Conservation (phyloP, 208 protist genomes). For the Strigomonas culicis region DNA sequence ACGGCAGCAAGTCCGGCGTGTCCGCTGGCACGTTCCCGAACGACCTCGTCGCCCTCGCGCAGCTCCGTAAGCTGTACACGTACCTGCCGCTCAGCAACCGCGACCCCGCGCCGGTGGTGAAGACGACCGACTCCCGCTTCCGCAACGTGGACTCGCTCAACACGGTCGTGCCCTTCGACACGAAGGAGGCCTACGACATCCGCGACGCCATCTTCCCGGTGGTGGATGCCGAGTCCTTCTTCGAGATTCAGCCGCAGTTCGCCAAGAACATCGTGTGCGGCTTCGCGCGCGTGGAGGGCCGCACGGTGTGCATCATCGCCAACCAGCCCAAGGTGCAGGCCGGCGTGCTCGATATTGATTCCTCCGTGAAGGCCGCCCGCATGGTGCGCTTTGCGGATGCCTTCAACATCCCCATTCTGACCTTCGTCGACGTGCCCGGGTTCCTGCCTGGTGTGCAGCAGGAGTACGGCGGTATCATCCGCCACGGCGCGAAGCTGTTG, state of each 20-base stretch:
- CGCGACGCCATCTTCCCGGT: conserved; percentile 81
- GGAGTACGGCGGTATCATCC: conserved; percentile 95
- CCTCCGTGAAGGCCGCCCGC: conserved; percentile 85
- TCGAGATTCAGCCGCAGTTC: conserved; percentile 92
- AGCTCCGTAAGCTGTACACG: conserved; percentile 79
- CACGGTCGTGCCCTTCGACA: conserved; percentile 76
- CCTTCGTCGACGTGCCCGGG: conserved; percentile 96
- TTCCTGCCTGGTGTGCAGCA: conserved; percentile 93
- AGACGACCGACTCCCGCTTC: conserved; percentile 50
- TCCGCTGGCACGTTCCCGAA: conserved; percentile 90
- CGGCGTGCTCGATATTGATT: conserved; percentile 94
- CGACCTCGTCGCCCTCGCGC: conserved; percentile 85
- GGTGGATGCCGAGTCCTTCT: conserved; percentile 91
- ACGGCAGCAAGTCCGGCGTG: conserved; percentile 88
- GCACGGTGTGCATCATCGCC: conserved; percentile 92
- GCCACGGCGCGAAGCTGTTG: conserved; percentile 97
- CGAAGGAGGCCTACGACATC: conserved; percentile 94
- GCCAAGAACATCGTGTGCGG: conserved; percentile 96
- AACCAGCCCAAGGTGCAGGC: conserved; percentile 94
- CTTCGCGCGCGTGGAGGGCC: conserved; percentile 90
- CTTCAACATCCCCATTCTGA: conserved; percentile 97
- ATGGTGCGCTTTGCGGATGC: conserved; percentile 97
- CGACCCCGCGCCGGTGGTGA: conserved; percentile 45
- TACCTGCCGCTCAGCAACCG: conserved; percentile 91
- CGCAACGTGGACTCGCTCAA: conserved; percentile 46